Base-by-base conservation (phyloP, 768 basidiomycete genomes). In the Pleurotus giganteus region DNA sequence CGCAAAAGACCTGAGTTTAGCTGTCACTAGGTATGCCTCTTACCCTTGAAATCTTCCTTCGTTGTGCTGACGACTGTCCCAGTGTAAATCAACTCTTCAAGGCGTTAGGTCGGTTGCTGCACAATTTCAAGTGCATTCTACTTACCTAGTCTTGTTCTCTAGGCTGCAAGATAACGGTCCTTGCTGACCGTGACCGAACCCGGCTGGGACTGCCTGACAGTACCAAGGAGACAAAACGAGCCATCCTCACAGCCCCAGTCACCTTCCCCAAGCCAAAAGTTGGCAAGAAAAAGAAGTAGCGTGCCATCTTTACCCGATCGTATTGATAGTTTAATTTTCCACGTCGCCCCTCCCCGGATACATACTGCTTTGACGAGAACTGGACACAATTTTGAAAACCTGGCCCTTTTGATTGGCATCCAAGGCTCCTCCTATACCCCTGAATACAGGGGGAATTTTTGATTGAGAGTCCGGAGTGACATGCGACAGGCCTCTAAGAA, bases 1-100 rank as follows among this genome's bases (percentile, higher is more conserved):
- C 29, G 89, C 93, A 2, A 72, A 77, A 5, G 95, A 97, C 69
- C 69, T 98, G 5, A 82, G 78, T 58, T 80, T 92, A 76, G 65
- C 80, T 2, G 63, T 79, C 9, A 49, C 74, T 4, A 84, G 83
- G 94, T 96, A 62, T 58, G 89, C 74, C n/a, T 21, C 32, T 28
- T 41, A 45, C 19, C 32, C 34, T 27, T 34, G 11, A 7, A n/a
- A n/a, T n/a, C n/a, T 32, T 44, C 45, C n/a, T 0, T 32, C 37
- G 41, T 50, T 45, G 39, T 21, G 57, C 21, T 31, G 56, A 54
- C 43, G 49, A 43, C 28, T 39, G 47, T 19, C 37, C 4, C 43
- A 78, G 77, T 54, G 78, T 89, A 36, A 83, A 83, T 58, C 65
- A 74, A n/a, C 66, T 92, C 15, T 94, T 92, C 77, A 89, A 81